Evolutionary conservation across 1,284 basidiomycete genomes (phyloP).

Genomic region (Nidula niveotomentosa): DNA sequence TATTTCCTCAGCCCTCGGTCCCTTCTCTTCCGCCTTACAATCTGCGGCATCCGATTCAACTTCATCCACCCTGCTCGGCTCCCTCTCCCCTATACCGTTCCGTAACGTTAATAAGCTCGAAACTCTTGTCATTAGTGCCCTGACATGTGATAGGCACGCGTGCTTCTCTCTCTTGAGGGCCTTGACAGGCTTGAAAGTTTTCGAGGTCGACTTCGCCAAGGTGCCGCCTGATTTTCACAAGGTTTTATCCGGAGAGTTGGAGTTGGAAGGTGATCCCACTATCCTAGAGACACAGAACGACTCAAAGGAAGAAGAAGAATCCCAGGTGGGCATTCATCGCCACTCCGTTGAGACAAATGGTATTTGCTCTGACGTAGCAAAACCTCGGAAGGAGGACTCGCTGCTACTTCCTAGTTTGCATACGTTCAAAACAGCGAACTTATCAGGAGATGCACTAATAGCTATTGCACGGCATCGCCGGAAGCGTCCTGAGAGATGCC

Average conservation of each 20-base stretch:
- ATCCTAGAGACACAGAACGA: no score
- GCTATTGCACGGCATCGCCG: slow-evolving; percentile 12
- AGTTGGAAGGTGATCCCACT: no score
- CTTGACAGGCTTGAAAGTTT: slow-evolving; percentile 29
- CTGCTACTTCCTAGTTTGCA: slow-evolving; percentile 27
- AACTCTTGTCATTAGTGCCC: slow-evolving; percentile 39
- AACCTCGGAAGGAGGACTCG: neutral
- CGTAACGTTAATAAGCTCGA: slow-evolving; percentile 31
- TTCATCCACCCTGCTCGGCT: neutral
- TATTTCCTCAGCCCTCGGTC: no score
- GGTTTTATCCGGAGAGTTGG: slow-evolving; percentile 26
- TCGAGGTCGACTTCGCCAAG: slow-evolving; percentile 48
- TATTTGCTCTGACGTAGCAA: no score
- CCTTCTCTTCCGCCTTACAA: neutral
- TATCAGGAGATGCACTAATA: slow-evolving; percentile 22
- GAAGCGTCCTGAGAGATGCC: slow-evolving; percentile 2
- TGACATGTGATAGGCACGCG: slow-evolving; percentile 37
- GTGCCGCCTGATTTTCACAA: slow-evolving; percentile 33
- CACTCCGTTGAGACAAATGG: no score
- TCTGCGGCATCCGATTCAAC: slow-evolving; percentile 4
- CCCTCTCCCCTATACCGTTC: slow-evolving; percentile 19
- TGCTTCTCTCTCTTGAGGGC: slow-evolving; percentile 38
- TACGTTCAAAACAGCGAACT: slow-evolving; percentile 24
- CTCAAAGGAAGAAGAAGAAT: no score
- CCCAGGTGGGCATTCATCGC: no score